These are phyloP conservation scores for Chytriomyces confervae DNA, from an alignment of 192 early-diverging fungal species.

Conservation along the genomic window DNA sequence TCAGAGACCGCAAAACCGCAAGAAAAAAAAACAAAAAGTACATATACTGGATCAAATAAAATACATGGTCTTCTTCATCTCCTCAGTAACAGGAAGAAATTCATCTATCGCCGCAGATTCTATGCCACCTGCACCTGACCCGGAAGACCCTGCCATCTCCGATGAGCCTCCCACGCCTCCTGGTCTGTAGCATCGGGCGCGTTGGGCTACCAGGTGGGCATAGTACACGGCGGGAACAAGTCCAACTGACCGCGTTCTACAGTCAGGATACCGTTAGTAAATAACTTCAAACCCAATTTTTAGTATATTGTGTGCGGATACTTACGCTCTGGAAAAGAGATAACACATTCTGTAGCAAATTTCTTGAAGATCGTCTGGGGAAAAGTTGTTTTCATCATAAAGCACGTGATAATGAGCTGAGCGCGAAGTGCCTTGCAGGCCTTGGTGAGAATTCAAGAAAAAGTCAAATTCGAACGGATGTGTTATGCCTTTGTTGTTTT, in stretches of 20 bases:
- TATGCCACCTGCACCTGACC: background rate
- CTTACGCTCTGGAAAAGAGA: constrained; percentile 67
- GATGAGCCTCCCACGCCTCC: background rate
- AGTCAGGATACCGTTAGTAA: background rate
- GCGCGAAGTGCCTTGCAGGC: constrained; percentile 88
- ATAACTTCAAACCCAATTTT: background rate
- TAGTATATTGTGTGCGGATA: background rate
- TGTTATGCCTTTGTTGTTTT: constrained; percentile 48
- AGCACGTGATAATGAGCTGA: constrained; percentile 89
- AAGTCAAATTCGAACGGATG: constrained; percentile 90
- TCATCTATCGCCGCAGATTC: constrained; percentile 11
- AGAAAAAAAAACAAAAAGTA: background rate
- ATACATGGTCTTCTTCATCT: constrained; percentile 36
- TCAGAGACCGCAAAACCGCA: background rate
- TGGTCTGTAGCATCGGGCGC: constrained; percentile 43
- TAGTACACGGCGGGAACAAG: constrained; percentile 89
- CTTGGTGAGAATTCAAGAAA: constrained; percentile 81
- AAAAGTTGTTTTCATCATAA: constrained; percentile 82
- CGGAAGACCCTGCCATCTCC: constrained; percentile 6
- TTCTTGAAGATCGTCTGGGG: constrained; percentile 78
- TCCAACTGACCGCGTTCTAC: constrained; percentile 75
- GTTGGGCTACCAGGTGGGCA: constrained; percentile 81
- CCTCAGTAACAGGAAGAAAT: constrained; percentile 25
- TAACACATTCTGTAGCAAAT: constrained; percentile 81
- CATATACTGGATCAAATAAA: constrained; percentile 15